A percentile compares a stretch with the other conserved stretches of the same genome.
phyloP scores from a whole-genome alignment of 805 yeast species.

The Hanseniaspora occidentalis region DNA sequence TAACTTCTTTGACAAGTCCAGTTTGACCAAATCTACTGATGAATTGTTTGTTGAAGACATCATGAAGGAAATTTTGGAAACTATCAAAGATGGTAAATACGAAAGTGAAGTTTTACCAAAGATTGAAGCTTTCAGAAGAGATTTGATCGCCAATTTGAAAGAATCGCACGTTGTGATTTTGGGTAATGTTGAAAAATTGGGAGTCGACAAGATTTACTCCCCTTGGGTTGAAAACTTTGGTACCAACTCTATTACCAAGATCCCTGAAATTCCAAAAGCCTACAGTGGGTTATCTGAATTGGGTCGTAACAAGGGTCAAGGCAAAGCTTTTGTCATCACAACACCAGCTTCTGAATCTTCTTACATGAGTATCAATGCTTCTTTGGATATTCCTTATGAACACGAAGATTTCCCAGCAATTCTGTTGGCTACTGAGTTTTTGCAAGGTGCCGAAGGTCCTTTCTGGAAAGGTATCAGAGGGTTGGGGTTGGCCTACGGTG shows the following conservation, averaged over 20 bases:
- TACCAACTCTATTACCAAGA: constrained; percentile 7
- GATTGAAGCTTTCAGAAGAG: constrained; percentile 33
- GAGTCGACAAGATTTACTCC: constrained; percentile 12
- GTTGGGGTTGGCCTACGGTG: constrained; percentile 88
- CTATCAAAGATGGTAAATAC: constrained; percentile 44
- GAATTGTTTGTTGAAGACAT: constrained; percentile 48
- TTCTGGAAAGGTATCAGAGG: constrained; percentile 96
- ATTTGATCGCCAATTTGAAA: constrained; percentile 36
- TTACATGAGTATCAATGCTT: constrained; percentile 45
- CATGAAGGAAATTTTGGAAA: constrained; percentile 33
- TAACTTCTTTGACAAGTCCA: constrained; percentile 36
- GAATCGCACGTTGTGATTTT: constrained; percentile 57
- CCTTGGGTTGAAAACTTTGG: constrained; percentile 18
- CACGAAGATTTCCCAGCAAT: constrained; percentile 57
- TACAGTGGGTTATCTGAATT: constrained; percentile 38
- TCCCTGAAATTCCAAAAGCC: constrained; percentile 38
- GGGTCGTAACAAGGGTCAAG: constrained; percentile 38
- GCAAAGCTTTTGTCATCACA: constrained; percentile 47
- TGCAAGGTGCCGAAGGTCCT: constrained; percentile 90
- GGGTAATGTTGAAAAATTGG: constrained; percentile 50
- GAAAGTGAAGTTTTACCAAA: constrained; percentile 21
- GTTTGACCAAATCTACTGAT: constrained; percentile 57
- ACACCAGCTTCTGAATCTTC: constrained; percentile 82
- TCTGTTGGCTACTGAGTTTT: constrained; percentile 58
- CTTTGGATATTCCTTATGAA: constrained; percentile 19